These are phyloP conservation scores for Hymenoscyphus fraxineus DNA, from an alignment of 2,329 filamentous ascomycete species.

Conservation along the genomic window DNA sequence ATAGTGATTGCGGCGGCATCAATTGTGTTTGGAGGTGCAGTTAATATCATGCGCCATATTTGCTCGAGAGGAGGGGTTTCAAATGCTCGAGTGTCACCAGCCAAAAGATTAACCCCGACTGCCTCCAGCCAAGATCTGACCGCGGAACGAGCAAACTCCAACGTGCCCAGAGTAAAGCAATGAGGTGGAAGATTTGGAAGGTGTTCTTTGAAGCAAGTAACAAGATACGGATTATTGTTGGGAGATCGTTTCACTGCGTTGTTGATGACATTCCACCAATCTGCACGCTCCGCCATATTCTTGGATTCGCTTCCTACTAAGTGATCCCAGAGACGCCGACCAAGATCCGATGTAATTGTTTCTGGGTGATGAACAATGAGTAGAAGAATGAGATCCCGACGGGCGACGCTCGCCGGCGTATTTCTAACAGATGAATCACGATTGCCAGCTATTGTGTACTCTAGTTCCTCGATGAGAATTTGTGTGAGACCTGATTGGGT, in stretches of 20 bases:
- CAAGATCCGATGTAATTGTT: conserved; percentile 59
- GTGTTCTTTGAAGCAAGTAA: conserved; percentile 51
- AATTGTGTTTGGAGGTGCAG: conserved; percentile 60
- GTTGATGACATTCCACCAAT: conserved; percentile 67
- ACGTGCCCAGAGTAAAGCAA: conserved; percentile 57
- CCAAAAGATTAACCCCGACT: conserved; percentile 43
- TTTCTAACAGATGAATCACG: conserved; percentile 31
- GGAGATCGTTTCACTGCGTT: conserved; percentile 41
- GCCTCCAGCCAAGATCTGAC: conserved; percentile 46
- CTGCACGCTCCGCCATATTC: conserved; percentile 56
- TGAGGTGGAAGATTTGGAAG: conserved; percentile 54
- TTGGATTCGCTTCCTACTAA: conserved; percentile 64
- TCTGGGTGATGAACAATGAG: conserved; percentile 60
- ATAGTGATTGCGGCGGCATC: conserved; percentile 65
- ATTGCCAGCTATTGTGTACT: conserved; percentile 37
- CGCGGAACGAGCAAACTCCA: conserved; percentile 58
- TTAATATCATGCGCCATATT: conserved; percentile 79
- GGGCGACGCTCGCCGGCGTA: conserved; percentile 48
- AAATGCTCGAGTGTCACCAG: conserved; percentile 50
- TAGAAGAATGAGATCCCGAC: conserved; percentile 52
- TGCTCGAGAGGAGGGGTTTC: conserved; percentile 60
- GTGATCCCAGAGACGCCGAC: conserved; percentile 65
- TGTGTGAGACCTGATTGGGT: conserved; percentile 58
- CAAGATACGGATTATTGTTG: conserved; percentile 57
- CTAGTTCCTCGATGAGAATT: conserved; percentile 62